These are phyloP conservation scores for Scenedesmus sp. DNA, from an alignment of 163 green algal species.

Conservation along the genomic window DNA sequence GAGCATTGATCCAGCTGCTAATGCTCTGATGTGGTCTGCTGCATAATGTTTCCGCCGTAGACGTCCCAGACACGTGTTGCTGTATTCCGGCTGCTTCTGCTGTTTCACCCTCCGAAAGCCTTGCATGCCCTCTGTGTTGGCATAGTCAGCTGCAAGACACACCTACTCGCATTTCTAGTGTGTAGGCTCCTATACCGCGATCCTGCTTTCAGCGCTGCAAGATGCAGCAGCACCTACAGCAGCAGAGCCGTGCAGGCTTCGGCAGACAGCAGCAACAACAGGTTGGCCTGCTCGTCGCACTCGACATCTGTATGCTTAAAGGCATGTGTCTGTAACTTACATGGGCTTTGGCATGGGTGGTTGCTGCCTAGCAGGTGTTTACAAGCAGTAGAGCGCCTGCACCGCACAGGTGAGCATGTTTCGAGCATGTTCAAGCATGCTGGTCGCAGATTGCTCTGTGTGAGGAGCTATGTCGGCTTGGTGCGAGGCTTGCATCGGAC, in stretches of 20 bases:
- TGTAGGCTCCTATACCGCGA: neutral
- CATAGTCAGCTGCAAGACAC: neutral
- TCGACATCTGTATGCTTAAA: too few species aligned
- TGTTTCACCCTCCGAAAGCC: neutral
- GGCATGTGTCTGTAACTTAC: neutral
- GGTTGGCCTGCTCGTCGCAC: neutral
- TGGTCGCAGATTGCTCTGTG: neutral
- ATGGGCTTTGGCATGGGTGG: neutral
- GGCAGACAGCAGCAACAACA: neutral
- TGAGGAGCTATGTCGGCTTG: too few species aligned
- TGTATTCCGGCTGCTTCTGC: neutral
- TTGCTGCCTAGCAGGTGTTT: neutral
- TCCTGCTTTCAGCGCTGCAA: neutral
- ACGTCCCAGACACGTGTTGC: neutral
- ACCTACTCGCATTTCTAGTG: neutral
- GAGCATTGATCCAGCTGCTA: neutral
- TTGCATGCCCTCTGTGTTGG: neutral
- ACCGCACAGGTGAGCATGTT: neutral
- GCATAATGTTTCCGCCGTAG: neutral
- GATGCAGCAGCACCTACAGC: constrained; percentile 12
- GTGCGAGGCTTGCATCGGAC: too few species aligned
- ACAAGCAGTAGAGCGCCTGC: neutral
- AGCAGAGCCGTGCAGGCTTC: neutral
- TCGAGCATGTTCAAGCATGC: too few species aligned
- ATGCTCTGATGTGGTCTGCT: neutral